Evolutionary conservation across 768 basidiomycete species (phyloP).

Genomic region (Chlorophyllum brunneum): DNA sequence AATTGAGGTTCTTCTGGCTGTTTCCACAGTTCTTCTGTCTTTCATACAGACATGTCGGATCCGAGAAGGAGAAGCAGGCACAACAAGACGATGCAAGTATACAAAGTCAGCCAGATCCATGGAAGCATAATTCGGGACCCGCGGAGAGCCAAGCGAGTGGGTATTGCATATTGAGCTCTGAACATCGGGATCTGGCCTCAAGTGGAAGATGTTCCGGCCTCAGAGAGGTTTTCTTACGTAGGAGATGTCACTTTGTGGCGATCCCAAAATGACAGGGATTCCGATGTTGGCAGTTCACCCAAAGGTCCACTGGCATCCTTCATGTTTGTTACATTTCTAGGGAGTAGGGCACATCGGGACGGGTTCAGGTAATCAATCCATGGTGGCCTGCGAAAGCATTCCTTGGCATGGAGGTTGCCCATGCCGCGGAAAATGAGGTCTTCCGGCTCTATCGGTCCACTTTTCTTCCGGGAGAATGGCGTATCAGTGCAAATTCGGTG

Average conservation of each 20-base stretch:
- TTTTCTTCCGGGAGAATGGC: neutral
- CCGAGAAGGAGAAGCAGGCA: neutral
- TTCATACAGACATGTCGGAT: neutral
- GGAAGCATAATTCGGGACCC: constrained; percentile 1
- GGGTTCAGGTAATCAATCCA: too few species aligned
- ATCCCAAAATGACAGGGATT: neutral
- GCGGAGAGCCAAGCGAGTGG: neutral
- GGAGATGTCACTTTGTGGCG: neutral
- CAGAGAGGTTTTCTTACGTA: constrained; percentile 1
- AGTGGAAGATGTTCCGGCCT: neutral
- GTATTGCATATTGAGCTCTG: neutral
- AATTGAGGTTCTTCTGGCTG: neutral
- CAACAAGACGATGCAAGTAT: neutral
- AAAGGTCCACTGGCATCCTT: neutral
- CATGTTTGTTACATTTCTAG: neutral
- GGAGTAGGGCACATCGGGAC: too few species aligned
- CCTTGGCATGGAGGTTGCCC: neutral
- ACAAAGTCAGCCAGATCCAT: constrained; percentile 7
- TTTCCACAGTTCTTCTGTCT: neutral
- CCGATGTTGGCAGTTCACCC: neutral
- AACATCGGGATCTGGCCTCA: neutral
- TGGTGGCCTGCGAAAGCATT: neutral
- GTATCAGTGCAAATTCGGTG: neutral
- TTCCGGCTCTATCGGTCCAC: neutral
- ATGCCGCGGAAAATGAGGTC: neutral